Percentiles rank a stretch among this genome's conserved stretches.
phyloP scores from a whole-genome alignment of 2,329 filamentous ascomycete genomes.

The Colletotrichum lindemuthianum region DNA sequence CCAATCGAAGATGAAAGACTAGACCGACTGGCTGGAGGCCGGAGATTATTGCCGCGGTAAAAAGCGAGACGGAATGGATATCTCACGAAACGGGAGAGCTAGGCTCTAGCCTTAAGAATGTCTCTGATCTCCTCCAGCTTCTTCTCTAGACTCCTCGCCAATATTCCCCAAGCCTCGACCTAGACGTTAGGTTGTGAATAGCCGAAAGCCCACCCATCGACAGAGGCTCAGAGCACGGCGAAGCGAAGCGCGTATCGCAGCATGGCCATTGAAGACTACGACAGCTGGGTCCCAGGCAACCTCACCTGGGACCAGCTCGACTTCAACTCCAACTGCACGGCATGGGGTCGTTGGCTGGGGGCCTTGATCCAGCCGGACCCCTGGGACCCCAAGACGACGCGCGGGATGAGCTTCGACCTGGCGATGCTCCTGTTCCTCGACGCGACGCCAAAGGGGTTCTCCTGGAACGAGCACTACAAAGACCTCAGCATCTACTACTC shows the following conservation, averaged over 20 bases:
- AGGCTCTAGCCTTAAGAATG: background rate
- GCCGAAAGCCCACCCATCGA: no score
- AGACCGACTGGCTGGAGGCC: constrained; percentile 7
- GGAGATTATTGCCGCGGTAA: background rate
- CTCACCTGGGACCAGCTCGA: constrained; percentile 32
- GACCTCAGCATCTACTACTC: constrained; percentile 1
- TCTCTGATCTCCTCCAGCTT: background rate
- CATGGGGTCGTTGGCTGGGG: constrained; percentile 25
- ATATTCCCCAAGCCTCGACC: background rate
- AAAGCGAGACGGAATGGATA: background rate
- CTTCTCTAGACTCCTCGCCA: background rate
- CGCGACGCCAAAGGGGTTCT: constrained; percentile 4
- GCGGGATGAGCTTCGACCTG: constrained; percentile 26
- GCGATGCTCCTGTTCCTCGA: constrained; percentile 7
- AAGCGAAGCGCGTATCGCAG: background rate
- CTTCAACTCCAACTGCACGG: constrained; percentile 24
- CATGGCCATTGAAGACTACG: background rate
- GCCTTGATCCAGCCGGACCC: constrained; percentile 22
- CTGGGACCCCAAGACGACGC: constrained; percentile 22
- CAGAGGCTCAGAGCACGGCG: no score
- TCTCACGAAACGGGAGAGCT: background rate
- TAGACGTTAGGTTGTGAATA: no score
- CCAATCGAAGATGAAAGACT: background rate
- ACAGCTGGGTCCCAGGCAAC: constrained; percentile 30
- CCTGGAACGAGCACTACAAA: background rate